Percentiles rank a stretch among this genome's conserved stretches.
Evolutionary conservation across 352 stramenopile genomes (phyloP).

Genomic region (Globisporangium rhizosaccharum): DNA sequence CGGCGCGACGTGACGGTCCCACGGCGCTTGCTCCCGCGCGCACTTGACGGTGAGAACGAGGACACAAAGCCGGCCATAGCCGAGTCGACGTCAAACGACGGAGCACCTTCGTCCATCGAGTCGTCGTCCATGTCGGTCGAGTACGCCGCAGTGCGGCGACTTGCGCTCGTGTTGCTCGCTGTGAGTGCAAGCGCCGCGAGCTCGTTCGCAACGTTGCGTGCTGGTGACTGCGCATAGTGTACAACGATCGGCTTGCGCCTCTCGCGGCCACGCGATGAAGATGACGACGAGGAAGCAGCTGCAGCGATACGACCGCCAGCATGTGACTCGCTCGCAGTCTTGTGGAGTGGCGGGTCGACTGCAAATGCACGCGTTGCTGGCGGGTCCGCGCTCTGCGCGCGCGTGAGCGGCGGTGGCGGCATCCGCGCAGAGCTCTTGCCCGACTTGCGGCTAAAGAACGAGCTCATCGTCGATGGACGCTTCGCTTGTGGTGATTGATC

Average conservation of each 20-base stretch:
- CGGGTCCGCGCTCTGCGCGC: slow-evolving; percentile 7
- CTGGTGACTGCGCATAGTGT: slow-evolving; percentile 18
- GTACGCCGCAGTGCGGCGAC: slow-evolving; percentile 1
- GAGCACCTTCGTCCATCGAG: background rate
- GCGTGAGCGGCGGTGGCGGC: slow-evolving; percentile 3
- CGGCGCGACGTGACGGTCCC: too few relatives aligned
- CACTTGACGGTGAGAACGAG: slow-evolving; percentile 13
- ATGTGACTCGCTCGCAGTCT: background rate
- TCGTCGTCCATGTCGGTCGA: slow-evolving; percentile 9
- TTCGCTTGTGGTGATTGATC: too few relatives aligned
- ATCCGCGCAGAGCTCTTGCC: background rate
- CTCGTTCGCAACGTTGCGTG: slow-evolving; percentile 3
- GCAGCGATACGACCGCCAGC: background rate
- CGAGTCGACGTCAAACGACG: slow-evolving; percentile 18
- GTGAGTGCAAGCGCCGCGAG: slow-evolving; percentile 2
- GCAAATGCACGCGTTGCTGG: background rate
- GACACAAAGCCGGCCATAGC: slow-evolving; percentile 21
- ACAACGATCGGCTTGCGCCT: slow-evolving; percentile 31
- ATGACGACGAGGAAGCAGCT: background rate
- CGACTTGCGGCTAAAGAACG: slow-evolving; percentile 12
- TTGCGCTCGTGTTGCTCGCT: slow-evolving; percentile 2
- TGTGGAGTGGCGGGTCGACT: slow-evolving; percentile 4
- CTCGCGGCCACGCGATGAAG: slow-evolving; percentile 16
- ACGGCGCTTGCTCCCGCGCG: too few relatives aligned
- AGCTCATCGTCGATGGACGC: slow-evolving; percentile 3